phyloP scores from a whole-genome alignment of 768 basidiomycete genomes.

The Chiua virens region DNA sequence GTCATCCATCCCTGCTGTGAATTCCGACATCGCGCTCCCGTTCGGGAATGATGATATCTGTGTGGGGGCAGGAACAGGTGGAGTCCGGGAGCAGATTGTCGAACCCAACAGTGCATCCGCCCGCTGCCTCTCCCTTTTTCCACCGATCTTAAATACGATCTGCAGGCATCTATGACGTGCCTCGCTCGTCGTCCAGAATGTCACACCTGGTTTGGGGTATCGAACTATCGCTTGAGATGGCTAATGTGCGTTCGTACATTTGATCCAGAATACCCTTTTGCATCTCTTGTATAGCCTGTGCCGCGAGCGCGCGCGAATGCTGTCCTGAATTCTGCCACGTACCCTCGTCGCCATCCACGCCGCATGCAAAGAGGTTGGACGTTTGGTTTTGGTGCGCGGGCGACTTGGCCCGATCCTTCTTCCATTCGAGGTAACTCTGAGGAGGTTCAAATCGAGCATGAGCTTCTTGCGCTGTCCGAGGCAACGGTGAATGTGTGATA shows the following conservation, averaged over 20 bases:
- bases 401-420: constrained; percentile 31
- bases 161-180: constrained; percentile 68
- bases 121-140: constrained; percentile 61
- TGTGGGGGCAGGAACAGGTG: constrained; percentile 8
- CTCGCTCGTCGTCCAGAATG: constrained; percentile 82
- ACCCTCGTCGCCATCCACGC: constrained; percentile 6
- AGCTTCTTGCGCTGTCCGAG: constrained; percentile 55
- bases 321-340: constrained; percentile 41
- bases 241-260: constrained; percentile 48
- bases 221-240: neutral
- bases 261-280: constrained; percentile 59
- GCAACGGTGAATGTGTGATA: constrained; percentile 72
- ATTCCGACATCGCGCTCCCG: neutral
- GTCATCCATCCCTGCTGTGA: neutral
- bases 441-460: constrained; percentile 63
- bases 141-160: constrained; percentile 84
- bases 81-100: constrained; percentile 4
- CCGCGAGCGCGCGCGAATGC: constrained; percentile 67
- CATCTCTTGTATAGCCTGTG: constrained; percentile 79
- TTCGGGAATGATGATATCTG: neutral
- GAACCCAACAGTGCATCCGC: constrained; percentile 59
- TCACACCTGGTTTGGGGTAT: constrained; percentile 29
- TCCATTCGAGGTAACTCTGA: constrained; percentile 60
- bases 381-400: constrained; percentile 7
- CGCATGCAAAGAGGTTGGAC: constrained; percentile 9